Percentiles rank a stretch among this genome's conserved stretches.
Conservation (phyloP, 306 rosid species). For the Luffa aegyptiaca region DNA sequence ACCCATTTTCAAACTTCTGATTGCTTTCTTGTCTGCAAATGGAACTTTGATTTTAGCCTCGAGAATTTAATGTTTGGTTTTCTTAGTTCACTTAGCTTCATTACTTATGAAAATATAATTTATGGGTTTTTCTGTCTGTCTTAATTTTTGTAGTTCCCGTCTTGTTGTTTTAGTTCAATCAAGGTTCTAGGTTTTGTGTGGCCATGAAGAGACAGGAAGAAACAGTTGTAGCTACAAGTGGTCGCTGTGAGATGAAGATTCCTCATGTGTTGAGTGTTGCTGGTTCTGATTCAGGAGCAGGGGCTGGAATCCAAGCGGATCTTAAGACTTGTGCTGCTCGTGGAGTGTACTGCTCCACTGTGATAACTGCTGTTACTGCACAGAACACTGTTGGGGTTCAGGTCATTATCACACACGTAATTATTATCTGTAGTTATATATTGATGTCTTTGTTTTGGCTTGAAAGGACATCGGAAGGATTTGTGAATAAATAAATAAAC, state of each 20-base stretch:
- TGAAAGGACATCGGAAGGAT: neutral
- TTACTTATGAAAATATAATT: neutral
- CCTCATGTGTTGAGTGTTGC: slow-evolving; percentile 78
- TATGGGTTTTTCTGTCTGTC: neutral
- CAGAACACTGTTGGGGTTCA: slow-evolving; percentile 91
- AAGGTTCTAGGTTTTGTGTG: slow-evolving; percentile 8
- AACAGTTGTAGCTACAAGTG: slow-evolving; percentile 8
- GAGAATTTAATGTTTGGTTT: neutral
- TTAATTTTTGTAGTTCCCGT: neutral
- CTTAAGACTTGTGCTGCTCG: slow-evolving; percentile 79
- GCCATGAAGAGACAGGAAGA: slow-evolving; percentile 30
- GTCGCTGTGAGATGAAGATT: slow-evolving; percentile 20
- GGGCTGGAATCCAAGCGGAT: slow-evolving; percentile 96
- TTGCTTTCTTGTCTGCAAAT: neutral
- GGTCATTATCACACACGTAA: slow-evolving; percentile 23
- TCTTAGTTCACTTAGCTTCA: neutral
- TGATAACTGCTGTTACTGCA: slow-evolving; percentile 82
- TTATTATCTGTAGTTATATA: neutral
- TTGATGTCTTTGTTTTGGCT: neutral
- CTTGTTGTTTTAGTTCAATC: neutral
- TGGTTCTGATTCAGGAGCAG: slow-evolving; percentile 88
- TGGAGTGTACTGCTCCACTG: slow-evolving; percentile 87
- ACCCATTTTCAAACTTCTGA: neutral
- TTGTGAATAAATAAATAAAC: neutral
- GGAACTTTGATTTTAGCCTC: neutral